A percentile compares a stretch with the other conserved stretches of the same genome.
These are phyloP conservation scores for Boletus bicolor DNA, from an alignment of 768 basidiomycete species.

Conservation along the genomic window DNA sequence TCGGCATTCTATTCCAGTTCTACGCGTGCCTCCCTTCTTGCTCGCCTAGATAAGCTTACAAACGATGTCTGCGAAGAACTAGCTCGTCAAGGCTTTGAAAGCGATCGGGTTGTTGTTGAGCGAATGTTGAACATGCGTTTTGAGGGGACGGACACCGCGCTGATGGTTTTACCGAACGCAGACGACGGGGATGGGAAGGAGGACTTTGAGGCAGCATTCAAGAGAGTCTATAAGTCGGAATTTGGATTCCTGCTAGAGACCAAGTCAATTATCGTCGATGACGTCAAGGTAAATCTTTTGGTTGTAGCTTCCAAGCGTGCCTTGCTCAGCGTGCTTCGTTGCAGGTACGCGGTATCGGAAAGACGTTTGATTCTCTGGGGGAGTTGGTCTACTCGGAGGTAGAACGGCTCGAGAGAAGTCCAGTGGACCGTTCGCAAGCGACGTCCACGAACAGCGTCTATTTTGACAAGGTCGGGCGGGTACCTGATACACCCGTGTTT, in stretches of 20 bases:
- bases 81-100: constrained; percentile 77
- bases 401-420: constrained; percentile 43
- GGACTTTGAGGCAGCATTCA: constrained; percentile 81
- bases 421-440: constrained; percentile 41
- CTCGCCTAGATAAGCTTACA: constrained; percentile 69
- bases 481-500: constrained; percentile 78
- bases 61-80: constrained; percentile 63
- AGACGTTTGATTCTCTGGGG: constrained; percentile 81
- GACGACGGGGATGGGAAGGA: constrained; percentile 52
- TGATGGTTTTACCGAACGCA: constrained; percentile 73
- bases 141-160: constrained; percentile 87
- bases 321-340: background rate
- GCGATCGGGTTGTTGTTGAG: constrained; percentile 67
- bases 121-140: constrained; percentile 91
- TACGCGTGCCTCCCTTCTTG: constrained; percentile 51
- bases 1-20: constrained; percentile 71
- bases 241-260: constrained; percentile 90
- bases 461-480: constrained; percentile 76
- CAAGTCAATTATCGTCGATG: constrained; percentile 84
- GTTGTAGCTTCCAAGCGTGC: background rate
- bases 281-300: constrained; percentile 66
- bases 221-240: constrained; percentile 74
- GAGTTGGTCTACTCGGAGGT: constrained; percentile 78
- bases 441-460: constrained; percentile 67
- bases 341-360: constrained; percentile 85